Percentiles rank a stretch among this genome's conserved stretches.
Evolutionary conservation across 805 yeast genomes (phyloP).

Genomic region (Cyberlindnera sargentensis): DNA sequence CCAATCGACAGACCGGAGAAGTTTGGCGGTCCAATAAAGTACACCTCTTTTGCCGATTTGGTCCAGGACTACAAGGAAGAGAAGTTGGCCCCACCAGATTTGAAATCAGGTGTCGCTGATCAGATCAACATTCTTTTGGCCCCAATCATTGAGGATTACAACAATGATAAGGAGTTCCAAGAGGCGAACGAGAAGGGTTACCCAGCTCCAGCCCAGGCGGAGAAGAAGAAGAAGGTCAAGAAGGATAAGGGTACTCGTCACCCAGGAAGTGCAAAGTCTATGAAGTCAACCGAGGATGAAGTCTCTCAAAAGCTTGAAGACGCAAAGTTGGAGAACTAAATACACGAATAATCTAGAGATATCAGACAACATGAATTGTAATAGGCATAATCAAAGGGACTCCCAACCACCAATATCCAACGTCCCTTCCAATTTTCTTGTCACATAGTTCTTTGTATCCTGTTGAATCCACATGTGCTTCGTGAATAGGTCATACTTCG

Average conservation of each 20-base stretch:
- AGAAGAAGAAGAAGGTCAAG: constrained; percentile 64
- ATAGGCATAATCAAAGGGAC: constrained; percentile 39
- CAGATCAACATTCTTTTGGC: constrained; percentile 73
- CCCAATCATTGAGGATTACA: constrained; percentile 73
- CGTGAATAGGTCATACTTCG: constrained; percentile 59
- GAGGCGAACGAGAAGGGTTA: constrained; percentile 75
- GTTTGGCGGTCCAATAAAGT: constrained; percentile 89
- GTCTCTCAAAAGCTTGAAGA: constrained; percentile 33
- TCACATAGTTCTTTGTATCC: constrained; percentile 68
- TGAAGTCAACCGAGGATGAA: constrained; percentile 22
- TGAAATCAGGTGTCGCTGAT: constrained; percentile 86
- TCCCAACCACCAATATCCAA: constrained; percentile 96
- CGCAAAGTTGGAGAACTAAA: constrained; percentile 27
- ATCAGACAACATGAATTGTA: background rate
- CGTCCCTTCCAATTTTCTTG: constrained; percentile 70
- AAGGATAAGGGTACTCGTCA: constrained; percentile 87
- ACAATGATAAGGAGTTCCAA: constrained; percentile 59
- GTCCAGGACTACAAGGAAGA: constrained; percentile 67
- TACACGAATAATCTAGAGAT: background rate
- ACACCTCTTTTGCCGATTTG: constrained; percentile 57
- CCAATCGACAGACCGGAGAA: constrained; percentile 88
- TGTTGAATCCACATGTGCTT: constrained; percentile 72
- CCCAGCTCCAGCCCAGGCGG: constrained; percentile 60
- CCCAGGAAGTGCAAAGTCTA: constrained; percentile 54
- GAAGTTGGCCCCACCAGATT: constrained; percentile 84